Percentiles rank a stretch among this genome's conserved stretches.
Evolutionary conservation across 768 basidiomycete species (phyloP).

Genomic region (Calvatia gigantea): DNA sequence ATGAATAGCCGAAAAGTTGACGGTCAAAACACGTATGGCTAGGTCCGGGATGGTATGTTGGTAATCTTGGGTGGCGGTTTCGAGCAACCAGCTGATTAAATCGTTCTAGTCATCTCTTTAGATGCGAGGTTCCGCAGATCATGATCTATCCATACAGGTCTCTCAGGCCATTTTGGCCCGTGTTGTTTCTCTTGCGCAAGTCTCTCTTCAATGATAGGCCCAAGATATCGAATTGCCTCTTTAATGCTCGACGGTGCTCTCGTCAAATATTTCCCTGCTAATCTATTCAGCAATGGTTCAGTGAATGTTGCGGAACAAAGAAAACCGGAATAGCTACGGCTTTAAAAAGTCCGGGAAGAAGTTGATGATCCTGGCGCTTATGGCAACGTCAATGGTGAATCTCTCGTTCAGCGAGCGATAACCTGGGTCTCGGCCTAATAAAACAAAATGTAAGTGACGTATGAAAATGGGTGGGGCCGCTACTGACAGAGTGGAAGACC

Average conservation of each 20-base stretch:
- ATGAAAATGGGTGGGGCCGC: neutral
- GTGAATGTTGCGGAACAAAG: neutral
- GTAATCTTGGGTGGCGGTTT: constrained; percentile 24
- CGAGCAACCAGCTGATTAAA: constrained; percentile 36
- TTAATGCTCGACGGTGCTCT: constrained; percentile 11
- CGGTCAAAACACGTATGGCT: constrained; percentile 25
- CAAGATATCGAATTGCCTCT: constrained; percentile 11
- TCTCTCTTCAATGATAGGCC: constrained; percentile 14
- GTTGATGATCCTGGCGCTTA: constrained; percentile 23
- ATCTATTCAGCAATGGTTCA: neutral
- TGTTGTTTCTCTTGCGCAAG: constrained; percentile 11
- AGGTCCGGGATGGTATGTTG: constrained; percentile 24
- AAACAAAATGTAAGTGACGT: neutral
- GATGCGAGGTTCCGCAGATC: neutral
- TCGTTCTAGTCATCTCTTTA: constrained; percentile 20
- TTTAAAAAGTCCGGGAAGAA: constrained; percentile 34
- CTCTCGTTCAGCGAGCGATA: constrained; percentile 26
- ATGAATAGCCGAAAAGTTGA: constrained; percentile 41
- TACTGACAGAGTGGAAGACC: constrained; percentile 14
- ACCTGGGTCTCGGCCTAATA: constrained; percentile 30
- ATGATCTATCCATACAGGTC: neutral
- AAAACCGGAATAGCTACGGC: constrained; percentile 27
- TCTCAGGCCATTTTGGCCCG: constrained; percentile 13
- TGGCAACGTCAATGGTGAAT: constrained; percentile 31
- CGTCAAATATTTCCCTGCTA: constrained; percentile 14